A percentile compares a stretch with the other conserved stretches of the same genome.
These are phyloP conservation scores for Meyerozyma smithsonii DNA, from an alignment of 1,139 yeast species.

Conservation along the genomic window DNA sequence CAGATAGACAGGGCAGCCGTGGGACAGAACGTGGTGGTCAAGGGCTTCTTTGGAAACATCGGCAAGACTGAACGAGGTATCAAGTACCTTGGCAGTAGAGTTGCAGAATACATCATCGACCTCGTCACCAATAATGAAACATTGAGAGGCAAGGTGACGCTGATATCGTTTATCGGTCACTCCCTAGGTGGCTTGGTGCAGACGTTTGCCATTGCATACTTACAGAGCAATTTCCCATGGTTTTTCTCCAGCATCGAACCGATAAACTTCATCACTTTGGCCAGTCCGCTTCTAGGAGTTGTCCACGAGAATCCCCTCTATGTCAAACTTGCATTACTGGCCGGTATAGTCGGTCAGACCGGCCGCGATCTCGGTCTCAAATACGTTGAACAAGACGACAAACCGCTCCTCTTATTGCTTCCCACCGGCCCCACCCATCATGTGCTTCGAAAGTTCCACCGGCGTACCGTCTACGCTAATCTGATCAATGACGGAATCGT, in stretches of 20 bases:
- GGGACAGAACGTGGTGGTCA: constrained; percentile 61
- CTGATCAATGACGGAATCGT: constrained; percentile 90
- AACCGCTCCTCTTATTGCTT: constrained; percentile 66
- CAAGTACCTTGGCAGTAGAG: constrained; percentile 74
- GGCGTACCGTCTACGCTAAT: constrained; percentile 76
- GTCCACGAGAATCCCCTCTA: constrained; percentile 82
- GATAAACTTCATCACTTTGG: constrained; percentile 76
- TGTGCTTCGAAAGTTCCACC: constrained; percentile 55
- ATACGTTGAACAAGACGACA: constrained; percentile 29
- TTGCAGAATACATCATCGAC: constrained; percentile 71
- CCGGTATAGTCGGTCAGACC: constrained; percentile 89
- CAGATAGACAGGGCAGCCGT: constrained; percentile 53
- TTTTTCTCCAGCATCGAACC: constrained; percentile 66
- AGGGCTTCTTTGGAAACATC: constrained; percentile 80
- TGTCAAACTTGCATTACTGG: constrained; percentile 75
- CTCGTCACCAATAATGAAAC: constrained; percentile 42
- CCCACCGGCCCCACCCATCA: constrained; percentile 81
- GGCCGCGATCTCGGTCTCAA: constrained; percentile 86
- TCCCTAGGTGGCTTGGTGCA: constrained; percentile 91
- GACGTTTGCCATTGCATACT: constrained; percentile 84
- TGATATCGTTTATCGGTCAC: constrained; percentile 85
- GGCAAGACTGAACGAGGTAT: constrained; percentile 91
- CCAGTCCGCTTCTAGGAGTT: constrained; percentile 86
- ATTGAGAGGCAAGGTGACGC: constrained; percentile 35
- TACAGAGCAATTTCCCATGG: constrained; percentile 66